Percentiles rank a stretch among this genome's conserved stretches.
phyloP scores from a whole-genome alignment of 176 grass and related monocot genomes.

The Carex myosuroides region DNA sequence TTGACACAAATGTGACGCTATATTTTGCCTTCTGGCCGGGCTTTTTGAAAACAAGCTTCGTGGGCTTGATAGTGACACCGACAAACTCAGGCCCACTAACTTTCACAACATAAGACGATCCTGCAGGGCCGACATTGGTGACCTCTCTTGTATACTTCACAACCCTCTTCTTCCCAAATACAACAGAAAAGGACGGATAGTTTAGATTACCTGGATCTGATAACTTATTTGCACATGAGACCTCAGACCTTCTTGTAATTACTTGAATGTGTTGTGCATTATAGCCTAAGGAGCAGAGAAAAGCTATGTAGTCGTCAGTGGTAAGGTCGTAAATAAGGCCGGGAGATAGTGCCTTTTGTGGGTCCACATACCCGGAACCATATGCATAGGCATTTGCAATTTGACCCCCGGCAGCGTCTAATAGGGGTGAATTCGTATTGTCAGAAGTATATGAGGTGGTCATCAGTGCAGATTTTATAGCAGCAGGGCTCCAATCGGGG shows the following conservation, averaged over 20 bases:
- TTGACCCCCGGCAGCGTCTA: constrained; percentile 57
- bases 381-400: constrained; percentile 60
- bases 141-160: constrained; percentile 66
- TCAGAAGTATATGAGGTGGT: constrained; percentile 68
- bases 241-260: constrained; percentile 55
- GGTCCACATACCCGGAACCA: constrained; percentile 80
- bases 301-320: constrained; percentile 56
- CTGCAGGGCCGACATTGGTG: constrained; percentile 59
- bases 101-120: constrained; percentile 55
- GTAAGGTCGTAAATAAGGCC: constrained; percentile 80
- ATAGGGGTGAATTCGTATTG: constrained; percentile 65
- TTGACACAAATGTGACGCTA: constrained; percentile 55
- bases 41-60: constrained; percentile 57
- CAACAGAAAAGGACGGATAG: constrained; percentile 79
- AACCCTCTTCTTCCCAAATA: constrained; percentile 44
- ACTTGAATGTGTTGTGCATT: constrained; percentile 53
- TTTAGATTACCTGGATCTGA: constrained; percentile 74
- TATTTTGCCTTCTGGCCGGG: constrained; percentile 63
- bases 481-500: constrained; percentile 80
- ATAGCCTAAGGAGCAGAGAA: constrained; percentile 88
- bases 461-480: constrained; percentile 94
- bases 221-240: constrained; percentile 44
- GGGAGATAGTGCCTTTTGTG: constrained; percentile 73
- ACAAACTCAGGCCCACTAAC: constrained; percentile 43
- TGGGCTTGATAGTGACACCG: constrained; percentile 42